Evolutionary conservation across 192 early-diverging fungal species (phyloP).

Genomic region (Entomortierella beljakovae): DNA sequence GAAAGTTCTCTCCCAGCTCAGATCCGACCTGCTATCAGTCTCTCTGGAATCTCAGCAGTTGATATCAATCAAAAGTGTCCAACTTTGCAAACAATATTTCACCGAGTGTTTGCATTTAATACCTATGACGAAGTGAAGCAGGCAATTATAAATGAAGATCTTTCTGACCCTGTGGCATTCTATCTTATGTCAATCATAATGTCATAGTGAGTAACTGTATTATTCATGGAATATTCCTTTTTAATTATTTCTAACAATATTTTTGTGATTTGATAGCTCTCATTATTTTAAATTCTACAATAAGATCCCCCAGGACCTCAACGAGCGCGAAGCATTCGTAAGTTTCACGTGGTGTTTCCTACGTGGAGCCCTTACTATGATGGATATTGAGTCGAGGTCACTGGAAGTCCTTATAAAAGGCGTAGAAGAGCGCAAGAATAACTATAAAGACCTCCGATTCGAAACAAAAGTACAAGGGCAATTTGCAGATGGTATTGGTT

Average conservation of each 20-base stretch:
- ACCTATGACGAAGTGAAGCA: not conserved
- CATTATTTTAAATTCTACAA: constrained; percentile 21
- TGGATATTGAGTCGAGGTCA: constrained; percentile 10
- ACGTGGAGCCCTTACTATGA: constrained; percentile 22
- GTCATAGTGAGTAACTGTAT: constrained; percentile 16
- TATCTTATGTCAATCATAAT: constrained; percentile 7
- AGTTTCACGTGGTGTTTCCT: constrained; percentile 27
- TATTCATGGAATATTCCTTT: not conserved
- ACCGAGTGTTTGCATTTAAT: constrained; percentile 3
- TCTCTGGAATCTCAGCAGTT: not conserved
- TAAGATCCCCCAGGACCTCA: constrained; percentile 14
- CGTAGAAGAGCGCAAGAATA: constrained; percentile 26
- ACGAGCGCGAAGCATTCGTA: constrained; percentile 25
- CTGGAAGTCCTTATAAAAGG: constrained; percentile 27
- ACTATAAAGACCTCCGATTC: constrained; percentile 7
- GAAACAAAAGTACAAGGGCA: constrained; percentile 20
- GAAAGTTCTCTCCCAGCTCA: not conserved
- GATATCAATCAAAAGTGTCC: constrained; percentile 2
- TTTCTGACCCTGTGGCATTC: not conserved
- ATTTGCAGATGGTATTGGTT: constrained; percentile 13
- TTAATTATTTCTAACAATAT: not conserved
- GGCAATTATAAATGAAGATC: not conserved
- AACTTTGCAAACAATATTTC: not conserved
- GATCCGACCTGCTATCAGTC: not conserved
- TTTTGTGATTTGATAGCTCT: not conserved